A percentile compares a stretch with the other conserved stretches of the same genome.
Evolutionary conservation across 768 basidiomycete species (phyloP).

Genomic region (Ramaria rubella): DNA sequence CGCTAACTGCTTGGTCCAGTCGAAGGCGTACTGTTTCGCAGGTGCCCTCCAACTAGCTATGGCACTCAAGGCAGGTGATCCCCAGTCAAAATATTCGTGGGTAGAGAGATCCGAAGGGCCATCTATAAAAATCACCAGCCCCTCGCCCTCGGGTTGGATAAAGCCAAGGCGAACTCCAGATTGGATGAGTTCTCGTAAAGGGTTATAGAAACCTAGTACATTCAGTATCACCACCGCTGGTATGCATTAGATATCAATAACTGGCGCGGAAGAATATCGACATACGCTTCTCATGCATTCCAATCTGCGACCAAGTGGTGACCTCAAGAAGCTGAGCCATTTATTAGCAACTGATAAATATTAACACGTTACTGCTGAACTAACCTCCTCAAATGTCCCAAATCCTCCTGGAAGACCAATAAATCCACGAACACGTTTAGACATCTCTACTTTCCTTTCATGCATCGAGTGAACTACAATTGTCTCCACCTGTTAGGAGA

Average conservation of each 20-base stretch:
- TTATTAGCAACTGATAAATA: conserved; percentile 2
- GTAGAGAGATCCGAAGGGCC: conserved; percentile 47
- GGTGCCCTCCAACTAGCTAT: conserved; percentile 50
- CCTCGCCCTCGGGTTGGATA: conserved; percentile 55
- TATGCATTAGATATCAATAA: neutral
- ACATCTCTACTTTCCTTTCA: conserved; percentile 89
- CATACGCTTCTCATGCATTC: conserved; percentile 79
- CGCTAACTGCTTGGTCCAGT: conserved; percentile 13
- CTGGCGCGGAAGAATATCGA: neutral
- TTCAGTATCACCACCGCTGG: conserved; percentile 84
- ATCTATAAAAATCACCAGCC: conserved; percentile 69
- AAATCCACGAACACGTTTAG: conserved; percentile 70
- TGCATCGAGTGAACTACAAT: conserved; percentile 79
- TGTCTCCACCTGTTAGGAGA: neutral
- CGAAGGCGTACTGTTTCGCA: conserved; percentile 10
- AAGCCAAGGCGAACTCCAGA: conserved; percentile 65
- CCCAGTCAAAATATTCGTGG: conserved; percentile 73
- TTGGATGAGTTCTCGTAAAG: conserved; percentile 69
- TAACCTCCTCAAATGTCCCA: conserved; percentile 91
- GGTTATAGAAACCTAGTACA: conserved; percentile 75
- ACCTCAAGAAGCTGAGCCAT: conserved; percentile 71
- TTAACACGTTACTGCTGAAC: neutral
- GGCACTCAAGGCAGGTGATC: conserved; percentile 56
- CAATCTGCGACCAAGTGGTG: conserved; percentile 90
- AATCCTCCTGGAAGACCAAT: conserved; percentile 89